Evolutionary conservation across 805 yeast genomes (phyloP).

Genomic region (Spencermartinsiella europaea): DNA sequence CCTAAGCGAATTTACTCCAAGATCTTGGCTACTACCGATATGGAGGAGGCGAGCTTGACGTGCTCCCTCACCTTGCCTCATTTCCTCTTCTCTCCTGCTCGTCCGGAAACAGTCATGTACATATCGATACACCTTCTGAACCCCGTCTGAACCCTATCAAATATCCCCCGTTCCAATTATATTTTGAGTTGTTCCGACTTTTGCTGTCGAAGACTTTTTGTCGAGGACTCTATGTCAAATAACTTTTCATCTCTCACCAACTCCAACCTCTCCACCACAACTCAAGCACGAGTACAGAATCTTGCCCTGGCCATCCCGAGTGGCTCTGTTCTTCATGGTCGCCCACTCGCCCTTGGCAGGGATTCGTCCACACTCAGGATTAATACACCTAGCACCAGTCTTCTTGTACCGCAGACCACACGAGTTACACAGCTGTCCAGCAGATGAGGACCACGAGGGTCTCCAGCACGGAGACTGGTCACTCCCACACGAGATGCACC

Average conservation of each 20-base stretch:
- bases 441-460: slow-evolving; percentile 87
- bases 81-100: no score
- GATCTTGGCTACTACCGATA: slow-evolving; percentile 95
- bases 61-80: no score
- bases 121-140: no score
- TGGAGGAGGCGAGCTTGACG: no score
- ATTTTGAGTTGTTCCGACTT: background rate
- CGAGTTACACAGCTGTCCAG: slow-evolving; percentile 95
- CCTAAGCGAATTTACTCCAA: slow-evolving; percentile 99
- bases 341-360: slow-evolving; percentile 98
- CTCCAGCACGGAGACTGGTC: slow-evolving; percentile 97
- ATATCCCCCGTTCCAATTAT: no score
- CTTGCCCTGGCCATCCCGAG: slow-evolving; percentile 39
- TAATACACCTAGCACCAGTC: slow-evolving; percentile 85
- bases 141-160: background rate
- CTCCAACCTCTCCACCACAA: slow-evolving; percentile 53
- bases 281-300: slow-evolving; percentile 44
- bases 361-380: slow-evolving; percentile 69
- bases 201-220: no score
- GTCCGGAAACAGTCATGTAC: no score
- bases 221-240: no score
- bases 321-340: slow-evolving; percentile 59
- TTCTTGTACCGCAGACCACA: slow-evolving; percentile 94
- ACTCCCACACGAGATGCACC: slow-evolving; percentile 86
- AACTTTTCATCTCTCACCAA: slow-evolving; percentile 15